Conservation (phyloP, 78 protist genomes). For the Monosiga brevicollis region DNA sequence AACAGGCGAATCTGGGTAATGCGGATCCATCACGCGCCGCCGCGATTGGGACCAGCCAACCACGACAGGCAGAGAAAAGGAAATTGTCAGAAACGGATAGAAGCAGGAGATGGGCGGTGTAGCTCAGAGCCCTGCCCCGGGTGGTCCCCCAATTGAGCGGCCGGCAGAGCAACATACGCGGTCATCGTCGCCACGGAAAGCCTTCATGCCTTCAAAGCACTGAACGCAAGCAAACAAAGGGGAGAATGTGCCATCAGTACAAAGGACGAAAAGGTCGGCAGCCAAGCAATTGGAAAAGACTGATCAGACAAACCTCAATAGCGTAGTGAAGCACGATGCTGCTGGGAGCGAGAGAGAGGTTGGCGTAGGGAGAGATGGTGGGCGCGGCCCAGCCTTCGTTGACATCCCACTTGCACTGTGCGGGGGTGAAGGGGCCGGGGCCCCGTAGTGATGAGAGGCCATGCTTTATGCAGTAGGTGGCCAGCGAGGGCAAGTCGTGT, state of each 20-base stretch:
- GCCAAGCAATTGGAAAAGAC: not conserved
- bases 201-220: constrained; percentile 97
- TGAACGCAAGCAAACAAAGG: not conserved
- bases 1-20: constrained; percentile 43
- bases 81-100: too few species aligned
- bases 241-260: not conserved
- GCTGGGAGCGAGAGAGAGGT: constrained; percentile 73
- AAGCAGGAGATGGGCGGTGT: too few species aligned
- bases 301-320: constrained; percentile 28
- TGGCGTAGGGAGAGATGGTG: constrained; percentile 68
- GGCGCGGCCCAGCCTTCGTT: constrained; percentile 75
- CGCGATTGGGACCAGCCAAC: not conserved
- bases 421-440: too few species aligned
- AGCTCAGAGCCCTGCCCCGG: too few species aligned
- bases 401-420: constrained; percentile 51
- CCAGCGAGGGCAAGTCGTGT: not conserved
- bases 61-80: constrained; percentile 40
- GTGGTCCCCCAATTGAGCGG: too few species aligned
- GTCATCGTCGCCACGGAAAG: constrained; percentile 64
- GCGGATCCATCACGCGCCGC: too few species aligned
- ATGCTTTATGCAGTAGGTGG: too few species aligned
- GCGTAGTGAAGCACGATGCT: constrained; percentile 84
- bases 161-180: too few species aligned
- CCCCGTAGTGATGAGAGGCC: too few species aligned
- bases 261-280: not conserved